Evolutionary conservation across 2,329 filamentous ascomycete species (phyloP).

Genomic region (Dothidotthia symphoricarpi): DNA sequence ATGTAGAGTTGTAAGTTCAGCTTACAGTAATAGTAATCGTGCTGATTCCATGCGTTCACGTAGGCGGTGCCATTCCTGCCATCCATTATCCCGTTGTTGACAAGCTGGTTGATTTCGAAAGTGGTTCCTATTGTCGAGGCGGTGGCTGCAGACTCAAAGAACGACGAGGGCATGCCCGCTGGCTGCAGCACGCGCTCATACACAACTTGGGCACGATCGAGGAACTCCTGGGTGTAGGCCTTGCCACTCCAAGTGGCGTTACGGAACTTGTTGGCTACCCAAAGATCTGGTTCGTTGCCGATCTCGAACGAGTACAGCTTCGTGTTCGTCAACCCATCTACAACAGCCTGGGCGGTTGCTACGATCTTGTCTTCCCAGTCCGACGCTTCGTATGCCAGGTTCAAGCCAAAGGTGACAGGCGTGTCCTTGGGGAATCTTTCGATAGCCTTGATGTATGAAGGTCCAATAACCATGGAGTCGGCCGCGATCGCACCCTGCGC

Average conservation of each 20-base stretch:
- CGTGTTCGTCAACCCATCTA: constrained; percentile 40
- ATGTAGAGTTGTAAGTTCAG: background rate
- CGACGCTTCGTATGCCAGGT: constrained; percentile 48
- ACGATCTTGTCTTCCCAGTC: constrained; percentile 49
- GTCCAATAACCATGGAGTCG: constrained; percentile 50
- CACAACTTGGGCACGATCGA: constrained; percentile 46
- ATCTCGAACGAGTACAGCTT: constrained; percentile 46
- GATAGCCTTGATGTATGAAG: constrained; percentile 49
- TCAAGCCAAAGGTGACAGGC: constrained; percentile 52
- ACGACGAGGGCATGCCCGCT: constrained; percentile 41
- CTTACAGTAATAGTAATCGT: constrained; percentile 54
- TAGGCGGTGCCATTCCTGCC: constrained; percentile 40
- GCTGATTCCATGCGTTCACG: constrained; percentile 52
- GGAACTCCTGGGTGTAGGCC: constrained; percentile 48
- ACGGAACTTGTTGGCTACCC: constrained; percentile 48
- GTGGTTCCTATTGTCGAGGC: constrained; percentile 53
- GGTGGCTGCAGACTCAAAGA: constrained; percentile 52
- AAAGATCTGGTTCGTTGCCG: constrained; percentile 48
- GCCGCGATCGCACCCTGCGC: constrained; percentile 45
- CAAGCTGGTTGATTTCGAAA: constrained; percentile 48
- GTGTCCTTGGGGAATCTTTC: constrained; percentile 53
- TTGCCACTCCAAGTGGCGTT: constrained; percentile 46
- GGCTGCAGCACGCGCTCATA: constrained; percentile 49
- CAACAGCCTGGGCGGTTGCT: constrained; percentile 42
- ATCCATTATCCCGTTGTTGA: constrained; percentile 42